These are phyloP conservation scores for Rhodosporidiobolus sp. DNA, from an alignment of 768 basidiomycete species.

Conservation along the genomic window DNA sequence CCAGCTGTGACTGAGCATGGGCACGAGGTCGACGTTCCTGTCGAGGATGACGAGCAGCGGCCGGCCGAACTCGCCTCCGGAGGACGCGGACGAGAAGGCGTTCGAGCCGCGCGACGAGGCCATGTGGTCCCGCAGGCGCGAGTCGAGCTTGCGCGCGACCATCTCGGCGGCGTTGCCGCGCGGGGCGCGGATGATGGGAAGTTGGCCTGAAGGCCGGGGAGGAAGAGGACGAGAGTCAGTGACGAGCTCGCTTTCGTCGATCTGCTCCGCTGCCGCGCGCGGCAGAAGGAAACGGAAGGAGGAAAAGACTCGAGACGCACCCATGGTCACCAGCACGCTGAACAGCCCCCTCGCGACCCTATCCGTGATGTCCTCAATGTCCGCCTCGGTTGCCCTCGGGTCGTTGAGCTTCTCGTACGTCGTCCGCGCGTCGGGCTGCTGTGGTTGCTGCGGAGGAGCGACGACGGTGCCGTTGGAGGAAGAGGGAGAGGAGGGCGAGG, in stretches of 20 bases:
- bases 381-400: slow-evolving; percentile 78
- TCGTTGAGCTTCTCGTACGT: slow-evolving; percentile 88
- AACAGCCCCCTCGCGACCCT: slow-evolving; percentile 85
- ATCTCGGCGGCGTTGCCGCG: slow-evolving; percentile 97
- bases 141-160: slow-evolving; percentile 95
- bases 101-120: slow-evolving; percentile 53
- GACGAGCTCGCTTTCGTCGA: too few relatives aligned
- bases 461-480: slow-evolving; percentile 44
- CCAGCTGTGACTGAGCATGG: slow-evolving; percentile 95
- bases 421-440: slow-evolving; percentile 47
- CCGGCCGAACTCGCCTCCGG: slow-evolving; percentile 59
- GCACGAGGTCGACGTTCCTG: slow-evolving; percentile 87
- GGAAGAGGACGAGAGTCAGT: not conserved
- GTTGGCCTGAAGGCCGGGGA: slow-evolving; percentile 60
- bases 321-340: slow-evolving; percentile 81
- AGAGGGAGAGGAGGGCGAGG: slow-evolving; percentile 43
- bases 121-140: slow-evolving; percentile 78
- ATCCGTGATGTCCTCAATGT: slow-evolving; percentile 91
- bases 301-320: slow-evolving; percentile 52
- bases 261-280: not conserved
- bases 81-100: slow-evolving; percentile 32
- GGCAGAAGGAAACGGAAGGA: not conserved
- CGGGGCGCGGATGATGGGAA: slow-evolving; percentile 91
- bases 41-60: slow-evolving; percentile 80
- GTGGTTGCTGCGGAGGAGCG: not conserved